phyloP scores from a whole-genome alignment of 2,329 filamentous ascomycete species.

The Sporothrix inflata region DNA sequence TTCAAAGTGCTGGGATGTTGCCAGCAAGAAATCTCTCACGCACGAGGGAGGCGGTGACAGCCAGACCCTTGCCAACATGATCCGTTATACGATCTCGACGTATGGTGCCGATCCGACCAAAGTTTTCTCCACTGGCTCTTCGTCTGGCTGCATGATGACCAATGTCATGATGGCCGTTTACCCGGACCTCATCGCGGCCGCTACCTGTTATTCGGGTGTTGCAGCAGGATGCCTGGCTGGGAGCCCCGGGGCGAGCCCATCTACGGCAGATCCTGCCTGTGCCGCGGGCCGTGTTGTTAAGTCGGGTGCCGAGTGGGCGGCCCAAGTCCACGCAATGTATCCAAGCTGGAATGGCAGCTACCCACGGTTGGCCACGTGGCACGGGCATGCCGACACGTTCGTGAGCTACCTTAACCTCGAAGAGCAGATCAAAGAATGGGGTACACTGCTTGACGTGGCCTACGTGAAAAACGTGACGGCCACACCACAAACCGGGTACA shows the following conservation, averaged over 20 bases:
- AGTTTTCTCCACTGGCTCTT: conserved; percentile 53
- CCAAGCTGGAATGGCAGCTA: conserved; percentile 47
- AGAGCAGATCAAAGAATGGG: conserved; percentile 42
- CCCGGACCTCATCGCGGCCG: conserved; percentile 42
- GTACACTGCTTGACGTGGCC: conserved; percentile 37
- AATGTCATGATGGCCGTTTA: conserved; percentile 42
- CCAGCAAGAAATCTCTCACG: conserved; percentile 47
- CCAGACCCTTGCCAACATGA: conserved; percentile 56
- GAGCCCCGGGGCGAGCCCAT: conserved; percentile 33
- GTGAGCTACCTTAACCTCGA: conserved; percentile 47
- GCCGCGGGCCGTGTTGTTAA: conserved; percentile 47
- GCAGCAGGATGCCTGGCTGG: conserved; percentile 39
- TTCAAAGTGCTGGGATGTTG: conserved; percentile 57
- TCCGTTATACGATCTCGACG: conserved; percentile 51
- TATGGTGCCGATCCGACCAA: conserved; percentile 50
- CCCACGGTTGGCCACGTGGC: conserved; percentile 61
- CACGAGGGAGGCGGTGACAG: conserved; percentile 56
- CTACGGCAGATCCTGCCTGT: conserved; percentile 44
- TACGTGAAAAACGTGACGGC: conserved; percentile 36
- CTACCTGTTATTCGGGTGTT: conserved; percentile 40
- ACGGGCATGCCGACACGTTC: conserved; percentile 56
- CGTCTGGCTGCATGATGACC: conserved; percentile 47
- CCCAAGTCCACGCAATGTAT: conserved; percentile 38
- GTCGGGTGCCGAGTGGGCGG: background rate
- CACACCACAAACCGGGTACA: conserved; percentile 38